Base-by-base conservation (phyloP, 2,329 filamentous ascomycete genomes). In the Monosporascus sp. region DNA sequence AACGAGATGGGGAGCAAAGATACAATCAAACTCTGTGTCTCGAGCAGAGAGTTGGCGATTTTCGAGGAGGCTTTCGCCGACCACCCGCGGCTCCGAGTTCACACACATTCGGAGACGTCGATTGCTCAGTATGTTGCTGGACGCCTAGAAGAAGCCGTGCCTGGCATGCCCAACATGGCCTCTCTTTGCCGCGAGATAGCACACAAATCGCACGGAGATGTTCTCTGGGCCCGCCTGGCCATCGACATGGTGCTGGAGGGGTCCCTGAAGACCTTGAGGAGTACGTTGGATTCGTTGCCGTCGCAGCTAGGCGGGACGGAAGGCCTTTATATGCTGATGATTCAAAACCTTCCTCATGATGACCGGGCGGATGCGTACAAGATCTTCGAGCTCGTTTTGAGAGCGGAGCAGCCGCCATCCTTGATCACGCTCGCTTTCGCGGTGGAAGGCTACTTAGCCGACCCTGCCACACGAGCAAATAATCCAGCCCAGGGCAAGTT, bases 301-400 rank as follows among this genome's bases (percentile, higher is more conserved):
- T 51, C 60, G 6, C 61, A 61, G 7, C 65, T 68, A 3, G 65
- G 65, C 17, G 66, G 66, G 6, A 54, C 60, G 0, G 63, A 67
- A 18, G 66, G 66, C 8, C 56, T 68, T 6, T 68, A 68, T 39
- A 68, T 68, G 64, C 61, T 60, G n/a, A 67, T 68, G 58, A 57
- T 68, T 4, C 56, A 67, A 53, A 65, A 61, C 24, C 56, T 68
- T 5, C 59, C 55, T 27, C 62, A 48, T 3, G 60, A 64, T 37
- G n/a, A 61, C n/a, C 61, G 64, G 43, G 57, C 59, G 5, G 58
- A 57, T 27, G 64, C 65, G 48, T 66, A 55, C 31, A 63, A 62
- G 37, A 64, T 68, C 45, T 68, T 67, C 35, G 62, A 66, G 41
- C 56, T 68, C 9, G 60, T 68, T 8, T 52, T 67, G 37, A 58